Evolutionary conservation across 352 stramenopile species (phyloP).

Genomic region (Pythium insidiosum): DNA sequence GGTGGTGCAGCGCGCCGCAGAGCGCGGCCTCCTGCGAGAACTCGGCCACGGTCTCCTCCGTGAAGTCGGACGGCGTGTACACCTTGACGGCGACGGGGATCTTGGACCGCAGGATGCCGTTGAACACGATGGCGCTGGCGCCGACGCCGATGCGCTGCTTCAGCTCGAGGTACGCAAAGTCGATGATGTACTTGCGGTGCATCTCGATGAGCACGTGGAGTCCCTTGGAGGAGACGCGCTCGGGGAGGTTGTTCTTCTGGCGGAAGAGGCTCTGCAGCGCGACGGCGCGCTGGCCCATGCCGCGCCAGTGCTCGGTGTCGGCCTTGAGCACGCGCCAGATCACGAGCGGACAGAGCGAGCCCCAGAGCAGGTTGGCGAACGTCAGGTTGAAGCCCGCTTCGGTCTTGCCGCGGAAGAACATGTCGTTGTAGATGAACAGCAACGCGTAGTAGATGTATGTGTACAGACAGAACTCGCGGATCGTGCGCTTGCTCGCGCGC

Average conservation of each 20-base stretch:
- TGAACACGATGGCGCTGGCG: conserved; percentile 10
- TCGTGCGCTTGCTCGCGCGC: conserved; percentile 24
- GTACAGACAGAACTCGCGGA: conserved; percentile 54
- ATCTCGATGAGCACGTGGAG: conserved; percentile 45
- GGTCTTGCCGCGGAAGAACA: conserved; percentile 15
- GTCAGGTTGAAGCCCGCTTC: not conserved
- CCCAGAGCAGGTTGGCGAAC: not conserved
- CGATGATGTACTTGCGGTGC: conserved; percentile 43
- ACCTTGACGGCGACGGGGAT: conserved; percentile 34
- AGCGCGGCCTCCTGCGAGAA: conserved; percentile 78
- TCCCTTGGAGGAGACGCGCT: conserved; percentile 27
- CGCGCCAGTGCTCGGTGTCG: conserved; percentile 44
- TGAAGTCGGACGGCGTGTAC: conserved; percentile 29
- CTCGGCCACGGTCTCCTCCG: conserved; percentile 39
- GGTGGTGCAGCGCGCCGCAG: conserved; percentile 58
- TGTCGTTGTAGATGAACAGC: conserved; percentile 22
- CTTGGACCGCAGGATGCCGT: conserved; percentile 25
- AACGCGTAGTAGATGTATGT: conserved; percentile 38
- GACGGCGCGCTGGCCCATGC: conserved; percentile 23
- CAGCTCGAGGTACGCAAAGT: conserved; percentile 37
- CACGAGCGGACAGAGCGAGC: conserved; percentile 16
- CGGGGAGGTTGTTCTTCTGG: conserved; percentile 22
- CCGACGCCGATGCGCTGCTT: conserved; percentile 28
- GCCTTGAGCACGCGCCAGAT: conserved; percentile 38
- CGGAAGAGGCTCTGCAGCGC: conserved; percentile 21